Percentiles rank a stretch among this genome's conserved stretches.
phyloP scores from a whole-genome alignment of 2,329 filamentous ascomycete species.

The Colletotrichum endophyticum region DNA sequence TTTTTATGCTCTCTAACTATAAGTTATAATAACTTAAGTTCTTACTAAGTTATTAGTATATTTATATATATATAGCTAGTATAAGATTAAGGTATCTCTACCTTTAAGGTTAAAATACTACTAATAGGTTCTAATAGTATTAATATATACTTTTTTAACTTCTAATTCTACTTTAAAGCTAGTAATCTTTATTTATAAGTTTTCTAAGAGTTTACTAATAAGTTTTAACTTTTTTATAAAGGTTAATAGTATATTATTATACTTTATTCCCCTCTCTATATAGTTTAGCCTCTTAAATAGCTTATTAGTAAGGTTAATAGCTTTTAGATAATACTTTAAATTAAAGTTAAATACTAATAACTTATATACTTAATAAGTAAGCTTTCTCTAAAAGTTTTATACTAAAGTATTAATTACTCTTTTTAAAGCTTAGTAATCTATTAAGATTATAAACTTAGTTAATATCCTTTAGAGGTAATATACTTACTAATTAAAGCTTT shows the following conservation, averaged over 20 bases:
- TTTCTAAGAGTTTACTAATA: neutral
- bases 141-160: neutral
- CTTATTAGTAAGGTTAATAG: neutral
- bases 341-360: neutral
- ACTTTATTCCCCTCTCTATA: neutral
- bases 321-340: neutral
- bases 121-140: neutral
- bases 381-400: neutral
- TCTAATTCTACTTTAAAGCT: neutral
- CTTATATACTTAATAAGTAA: neutral
- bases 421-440: neutral
- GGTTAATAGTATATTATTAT: neutral
- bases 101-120: neutral
- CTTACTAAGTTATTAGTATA: neutral
- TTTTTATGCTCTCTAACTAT: neutral
- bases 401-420: neutral
- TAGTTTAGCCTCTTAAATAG: neutral
- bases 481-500: neutral
- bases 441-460: neutral
- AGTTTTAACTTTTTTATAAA: neutral
- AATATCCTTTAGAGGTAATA: neutral
- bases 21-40: neutral
- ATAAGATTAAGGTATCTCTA: neutral
- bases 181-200: neutral
- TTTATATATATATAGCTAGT: neutral